Conservation (phyloP, 169 alveolate genomes). For the Cryptosporidium viatorum region DNA sequence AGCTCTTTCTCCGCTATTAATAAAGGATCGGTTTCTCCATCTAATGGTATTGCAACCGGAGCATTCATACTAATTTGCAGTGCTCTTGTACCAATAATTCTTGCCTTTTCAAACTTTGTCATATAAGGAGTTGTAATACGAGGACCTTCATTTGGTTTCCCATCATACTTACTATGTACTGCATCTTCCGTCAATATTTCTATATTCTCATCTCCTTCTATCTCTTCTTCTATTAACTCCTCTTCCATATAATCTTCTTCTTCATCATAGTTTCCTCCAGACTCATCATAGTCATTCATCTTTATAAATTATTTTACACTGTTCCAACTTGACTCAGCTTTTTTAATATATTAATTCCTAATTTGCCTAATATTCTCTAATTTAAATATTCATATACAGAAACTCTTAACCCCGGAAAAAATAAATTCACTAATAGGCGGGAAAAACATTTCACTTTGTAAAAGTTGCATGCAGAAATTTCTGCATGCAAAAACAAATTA, state of each 20-base stretch:
- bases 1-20: conserved; percentile 99
- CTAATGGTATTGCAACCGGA: conserved; percentile 93
- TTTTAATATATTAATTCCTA: neutral
- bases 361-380: neutral
- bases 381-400: neutral
- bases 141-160: conserved; percentile 79
- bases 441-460: neutral
- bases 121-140: conserved; percentile 94
- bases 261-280: conserved; percentile 65
- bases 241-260: conserved; percentile 71
- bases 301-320: neutral
- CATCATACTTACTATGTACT: conserved; percentile 33
- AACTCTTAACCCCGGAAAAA: conserved; percentile 14
- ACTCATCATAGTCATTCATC: conserved; percentile 69
- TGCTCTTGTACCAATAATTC: conserved; percentile 99
- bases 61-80: conserved; percentile 98
- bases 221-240: conserved; percentile 36
- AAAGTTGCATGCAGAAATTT: neutral
- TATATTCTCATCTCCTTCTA: conserved; percentile 74
- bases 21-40: conserved; percentile 96
- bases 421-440: neutral
- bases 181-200: conserved; percentile 56
- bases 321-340: neutral
- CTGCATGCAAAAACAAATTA: neutral
- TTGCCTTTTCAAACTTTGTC: conserved; percentile 99